These are phyloP conservation scores for Globisporangium barbulae DNA, from an alignment of 352 stramenopile genomes.

Conservation along the genomic window DNA sequence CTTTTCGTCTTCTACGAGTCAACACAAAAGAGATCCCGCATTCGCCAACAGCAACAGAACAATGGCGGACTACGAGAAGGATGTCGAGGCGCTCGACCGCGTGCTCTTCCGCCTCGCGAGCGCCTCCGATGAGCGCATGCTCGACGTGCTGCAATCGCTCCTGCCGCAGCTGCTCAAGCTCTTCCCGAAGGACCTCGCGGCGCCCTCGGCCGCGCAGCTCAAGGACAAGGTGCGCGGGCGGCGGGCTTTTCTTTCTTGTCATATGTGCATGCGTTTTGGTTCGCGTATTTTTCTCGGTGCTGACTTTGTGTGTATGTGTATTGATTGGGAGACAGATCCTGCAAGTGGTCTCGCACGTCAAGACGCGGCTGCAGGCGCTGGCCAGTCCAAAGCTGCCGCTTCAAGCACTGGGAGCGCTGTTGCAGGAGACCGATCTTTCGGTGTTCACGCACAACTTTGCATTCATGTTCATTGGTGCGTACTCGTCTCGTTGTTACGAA, in stretches of 20 bases:
- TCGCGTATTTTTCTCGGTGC: not conserved
- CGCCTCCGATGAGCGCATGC: slow-evolving; percentile 58
- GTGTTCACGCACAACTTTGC: slow-evolving; percentile 67
- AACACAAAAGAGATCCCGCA: not conserved
- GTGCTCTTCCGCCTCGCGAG: slow-evolving; percentile 77
- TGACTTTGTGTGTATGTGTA: not conserved
- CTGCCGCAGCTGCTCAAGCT: slow-evolving; percentile 65
- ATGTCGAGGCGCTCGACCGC: slow-evolving; percentile 68
- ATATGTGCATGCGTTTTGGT: not conserved
- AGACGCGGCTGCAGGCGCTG: slow-evolving; percentile 66
- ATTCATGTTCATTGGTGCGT: slow-evolving; percentile 69
- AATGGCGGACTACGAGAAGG: slow-evolving; percentile 28
- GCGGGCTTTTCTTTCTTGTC: not conserved
- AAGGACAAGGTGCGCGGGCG: slow-evolving; percentile 53
- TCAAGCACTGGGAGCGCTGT: slow-evolving; percentile 36
- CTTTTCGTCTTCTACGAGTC: not conserved
- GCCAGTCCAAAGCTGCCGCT: slow-evolving; percentile 45
- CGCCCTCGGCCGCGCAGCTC: slow-evolving; percentile 42
- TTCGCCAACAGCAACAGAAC: not conserved
- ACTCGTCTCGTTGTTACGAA: not conserved
- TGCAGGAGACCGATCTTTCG: slow-evolving; percentile 36
- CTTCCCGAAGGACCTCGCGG: slow-evolving; percentile 39
- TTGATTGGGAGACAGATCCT: slow-evolving; percentile 39
- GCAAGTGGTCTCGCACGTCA: slow-evolving; percentile 68
- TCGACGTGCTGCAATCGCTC: slow-evolving; percentile 56